phyloP scores from a whole-genome alignment of 495 filamentous ascomycete genomes.

The Haplographium delicatum region DNA sequence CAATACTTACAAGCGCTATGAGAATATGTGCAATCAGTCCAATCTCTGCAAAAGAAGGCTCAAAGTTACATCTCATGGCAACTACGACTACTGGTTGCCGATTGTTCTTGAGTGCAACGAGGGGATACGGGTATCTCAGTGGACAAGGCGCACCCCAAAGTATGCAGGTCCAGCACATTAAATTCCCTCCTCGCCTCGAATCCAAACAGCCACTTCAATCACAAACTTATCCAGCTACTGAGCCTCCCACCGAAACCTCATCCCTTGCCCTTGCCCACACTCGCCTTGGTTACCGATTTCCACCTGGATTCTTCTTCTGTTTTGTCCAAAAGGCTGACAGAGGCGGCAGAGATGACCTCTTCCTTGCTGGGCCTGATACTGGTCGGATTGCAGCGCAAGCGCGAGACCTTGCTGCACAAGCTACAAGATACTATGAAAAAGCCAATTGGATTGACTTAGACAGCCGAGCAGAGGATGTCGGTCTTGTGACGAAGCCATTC shows the following conservation, averaged over 20 bases:
- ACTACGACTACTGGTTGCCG: conserved; percentile 87
- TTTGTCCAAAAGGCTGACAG: conserved; percentile 54
- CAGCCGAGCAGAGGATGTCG: conserved; percentile 68
- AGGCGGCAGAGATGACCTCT: conserved; percentile 57
- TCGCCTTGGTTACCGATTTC: conserved; percentile 57
- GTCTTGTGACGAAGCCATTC: conserved; percentile 64
- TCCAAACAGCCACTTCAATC: conserved; percentile 22
- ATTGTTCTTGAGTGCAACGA: conserved; percentile 86
- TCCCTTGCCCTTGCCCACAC: conserved; percentile 48
- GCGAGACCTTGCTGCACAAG: conserved; percentile 42
- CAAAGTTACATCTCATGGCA: conserved; percentile 81
- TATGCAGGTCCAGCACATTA: conserved; percentile 95
- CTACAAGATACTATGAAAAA: conserved; percentile 57
- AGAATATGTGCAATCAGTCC: conserved; percentile 78
- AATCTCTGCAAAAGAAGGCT: conserved; percentile 74
- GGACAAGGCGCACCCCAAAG: conserved; percentile 72
- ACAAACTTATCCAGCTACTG: conserved; percentile 27
- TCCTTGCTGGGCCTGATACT: conserved; percentile 81
- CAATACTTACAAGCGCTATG: conserved; percentile 61
- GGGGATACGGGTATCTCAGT: conserved; percentile 63
- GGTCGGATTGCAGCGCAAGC: conserved; percentile 67
- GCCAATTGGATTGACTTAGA: conserved; percentile 68
- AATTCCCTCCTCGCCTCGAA: conserved; percentile 68
- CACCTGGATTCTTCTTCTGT: conserved; percentile 88
- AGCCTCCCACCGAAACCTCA: conserved; percentile 35